Conservation (phyloP, 2,329 filamentous ascomycete species). For the Didymella pomorum region DNA sequence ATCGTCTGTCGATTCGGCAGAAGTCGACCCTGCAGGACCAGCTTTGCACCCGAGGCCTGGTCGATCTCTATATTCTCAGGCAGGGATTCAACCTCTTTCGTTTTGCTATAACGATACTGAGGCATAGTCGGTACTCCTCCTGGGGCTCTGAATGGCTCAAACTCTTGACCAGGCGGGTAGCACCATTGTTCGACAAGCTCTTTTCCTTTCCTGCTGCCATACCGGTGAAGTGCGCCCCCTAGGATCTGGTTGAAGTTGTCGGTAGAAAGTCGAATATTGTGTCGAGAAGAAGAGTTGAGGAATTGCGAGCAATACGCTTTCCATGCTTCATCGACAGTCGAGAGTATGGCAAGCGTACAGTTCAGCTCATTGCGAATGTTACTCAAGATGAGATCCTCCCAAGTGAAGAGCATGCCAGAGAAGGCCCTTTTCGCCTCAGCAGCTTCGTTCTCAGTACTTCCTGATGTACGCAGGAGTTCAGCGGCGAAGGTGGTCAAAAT, state of each 20-base stretch:
- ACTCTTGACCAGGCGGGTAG: constrained; percentile 30
- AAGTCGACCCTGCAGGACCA: constrained; percentile 43
- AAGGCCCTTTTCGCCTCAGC: constrained; percentile 37
- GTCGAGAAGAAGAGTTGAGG: constrained; percentile 37
- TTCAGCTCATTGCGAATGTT: constrained; percentile 40
- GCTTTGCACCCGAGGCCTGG: constrained; percentile 37
- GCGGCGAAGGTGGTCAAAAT: constrained; percentile 45
- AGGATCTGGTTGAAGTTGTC: constrained; percentile 63
- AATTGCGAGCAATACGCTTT: constrained; percentile 43
- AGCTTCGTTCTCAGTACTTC: constrained; percentile 19
- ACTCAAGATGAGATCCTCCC: constrained; percentile 38
- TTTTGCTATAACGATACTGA: constrained; percentile 33
- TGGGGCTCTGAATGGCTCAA: constrained; percentile 40
- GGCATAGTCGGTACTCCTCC: constrained; percentile 47
- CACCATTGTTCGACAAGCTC: constrained; percentile 59
- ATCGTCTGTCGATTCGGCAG: constrained; percentile 45
- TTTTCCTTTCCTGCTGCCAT: constrained; percentile 58
- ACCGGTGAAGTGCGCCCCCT: constrained; percentile 60
- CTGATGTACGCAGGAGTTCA: constrained; percentile 39
- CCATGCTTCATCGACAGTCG: constrained; percentile 38
- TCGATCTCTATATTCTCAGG: constrained; percentile 43
- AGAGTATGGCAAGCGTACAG: constrained; percentile 45
- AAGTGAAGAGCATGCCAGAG: constrained; percentile 40
- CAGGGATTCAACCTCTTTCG: constrained; percentile 33
- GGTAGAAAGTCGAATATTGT: constrained; percentile 39